Evolutionary conservation across 768 basidiomycete species (phyloP).

Genomic region (Cystoderma amianthinum): DNA sequence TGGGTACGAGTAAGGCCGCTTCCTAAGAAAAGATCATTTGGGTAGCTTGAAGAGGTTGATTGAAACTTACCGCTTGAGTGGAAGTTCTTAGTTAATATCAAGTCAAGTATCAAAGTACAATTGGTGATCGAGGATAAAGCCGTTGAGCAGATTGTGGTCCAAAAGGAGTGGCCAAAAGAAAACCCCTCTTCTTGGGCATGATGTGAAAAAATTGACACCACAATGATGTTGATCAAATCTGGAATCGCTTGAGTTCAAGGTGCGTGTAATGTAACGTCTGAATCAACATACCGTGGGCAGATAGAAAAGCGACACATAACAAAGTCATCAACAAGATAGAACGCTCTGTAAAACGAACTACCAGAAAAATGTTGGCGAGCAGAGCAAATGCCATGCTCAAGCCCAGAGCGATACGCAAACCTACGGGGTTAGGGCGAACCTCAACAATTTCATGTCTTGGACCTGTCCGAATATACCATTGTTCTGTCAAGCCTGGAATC

Average conservation of each 20-base stretch:
- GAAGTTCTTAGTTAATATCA: conserved; percentile 55
- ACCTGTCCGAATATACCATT: conserved; percentile 63
- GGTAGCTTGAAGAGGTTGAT: not conserved
- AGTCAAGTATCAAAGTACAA: conserved; percentile 59
- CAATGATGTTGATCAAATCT: conserved; percentile 67
- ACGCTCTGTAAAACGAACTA: conserved; percentile 69
- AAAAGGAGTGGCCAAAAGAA: conserved; percentile 65
- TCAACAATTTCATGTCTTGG: conserved; percentile 34
- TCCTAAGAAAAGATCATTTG: conserved; percentile 29
- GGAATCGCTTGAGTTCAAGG: conserved; percentile 3
- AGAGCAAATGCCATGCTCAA: conserved; percentile 65
- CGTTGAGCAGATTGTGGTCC: conserved; percentile 76
- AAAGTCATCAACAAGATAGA: conserved; percentile 57
- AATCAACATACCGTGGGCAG: conserved; percentile 56
- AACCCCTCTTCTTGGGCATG: conserved; percentile 61
- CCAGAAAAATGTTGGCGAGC: conserved; percentile 60
- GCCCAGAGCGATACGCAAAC: conserved; percentile 55
- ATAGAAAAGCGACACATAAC: conserved; percentile 54
- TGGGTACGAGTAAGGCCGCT: conserved; percentile 80
- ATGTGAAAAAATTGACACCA: conserved; percentile 56
- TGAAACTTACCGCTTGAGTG: conserved; percentile 43
- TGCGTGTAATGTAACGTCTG: not conserved
- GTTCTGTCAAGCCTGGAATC: conserved; percentile 72
- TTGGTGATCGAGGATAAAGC: conserved; percentile 60
- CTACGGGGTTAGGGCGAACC: conserved; percentile 40